Evolutionary conservation across 306 rosid genomes (phyloP).

Genomic region (Cicer yamashitae): DNA sequence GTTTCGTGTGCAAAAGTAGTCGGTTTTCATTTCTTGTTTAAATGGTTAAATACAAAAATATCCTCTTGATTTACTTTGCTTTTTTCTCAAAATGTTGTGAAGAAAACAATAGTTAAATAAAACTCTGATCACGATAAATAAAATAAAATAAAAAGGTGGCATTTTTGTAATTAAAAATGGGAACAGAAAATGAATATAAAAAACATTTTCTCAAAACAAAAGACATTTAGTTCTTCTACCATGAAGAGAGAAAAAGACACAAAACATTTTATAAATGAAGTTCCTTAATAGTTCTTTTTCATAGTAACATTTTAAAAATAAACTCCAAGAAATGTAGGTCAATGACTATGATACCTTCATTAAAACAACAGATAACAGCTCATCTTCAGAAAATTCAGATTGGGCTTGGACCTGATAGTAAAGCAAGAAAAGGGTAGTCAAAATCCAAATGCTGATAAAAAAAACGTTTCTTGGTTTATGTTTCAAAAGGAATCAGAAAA

Average conservation of each 20-base stretch:
- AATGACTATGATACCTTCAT: constrained; percentile 71
- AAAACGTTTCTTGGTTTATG: not conserved
- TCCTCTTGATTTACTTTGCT: not conserved
- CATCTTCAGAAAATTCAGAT: constrained; percentile 94
- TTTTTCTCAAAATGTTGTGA: not conserved
- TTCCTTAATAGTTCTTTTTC: not conserved
- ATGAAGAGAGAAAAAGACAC: constrained; percentile 3
- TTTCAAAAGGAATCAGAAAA: constrained; percentile 26
- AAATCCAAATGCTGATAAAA: constrained; percentile 26
- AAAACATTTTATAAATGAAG: not conserved
- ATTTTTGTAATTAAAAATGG: not conserved
- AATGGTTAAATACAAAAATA: not conserved
- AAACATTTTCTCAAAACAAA: not conserved
- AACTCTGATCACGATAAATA: not conserved
- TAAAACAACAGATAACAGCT: constrained; percentile 82
- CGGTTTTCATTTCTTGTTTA: constrained; percentile 2
- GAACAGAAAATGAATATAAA: constrained; percentile 4
- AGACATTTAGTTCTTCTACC: not conserved
- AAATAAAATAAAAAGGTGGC: not conserved
- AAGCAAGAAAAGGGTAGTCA: constrained; percentile 42
- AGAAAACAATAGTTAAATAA: constrained; percentile 5
- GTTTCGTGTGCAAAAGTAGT: not conserved
- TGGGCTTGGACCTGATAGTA: constrained; percentile 71
- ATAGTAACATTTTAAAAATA: not conserved
- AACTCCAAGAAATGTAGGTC: not conserved